phyloP scores from a whole-genome alignment of 768 basidiomycete species.

The Pleurotus eryngii region DNA sequence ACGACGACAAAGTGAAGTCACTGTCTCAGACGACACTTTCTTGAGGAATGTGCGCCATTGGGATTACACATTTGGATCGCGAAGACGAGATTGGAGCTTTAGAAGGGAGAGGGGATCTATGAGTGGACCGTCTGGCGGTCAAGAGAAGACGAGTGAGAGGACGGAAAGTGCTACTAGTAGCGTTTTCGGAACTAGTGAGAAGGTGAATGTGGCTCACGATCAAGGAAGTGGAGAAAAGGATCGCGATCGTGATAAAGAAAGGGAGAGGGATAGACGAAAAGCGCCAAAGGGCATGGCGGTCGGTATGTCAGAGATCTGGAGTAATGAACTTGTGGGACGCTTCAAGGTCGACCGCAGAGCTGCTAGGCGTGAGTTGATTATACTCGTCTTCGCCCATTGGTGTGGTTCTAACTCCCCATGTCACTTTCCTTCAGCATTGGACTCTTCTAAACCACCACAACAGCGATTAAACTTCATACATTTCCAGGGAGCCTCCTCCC shows the following conservation, averaged over 20 bases:
- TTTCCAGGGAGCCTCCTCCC: slow-evolving; percentile 46
- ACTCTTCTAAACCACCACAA: slow-evolving; percentile 57
- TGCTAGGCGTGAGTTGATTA: slow-evolving; percentile 31
- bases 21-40: slow-evolving; percentile 41
- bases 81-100: slow-evolving; percentile 57
- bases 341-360: slow-evolving; percentile 57
- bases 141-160: slow-evolving; percentile 5
- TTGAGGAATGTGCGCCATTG: slow-evolving; percentile 33
- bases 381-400: background rate
- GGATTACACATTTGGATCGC: slow-evolving; percentile 44
- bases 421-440: slow-evolving; percentile 30
- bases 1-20: slow-evolving; percentile 42
- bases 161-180: background rate
- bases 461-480: slow-evolving; percentile 66
- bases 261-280: slow-evolving; percentile 14
- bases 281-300: slow-evolving; percentile 47
- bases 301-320: slow-evolving; percentile 64
- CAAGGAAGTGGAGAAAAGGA: slow-evolving; percentile 21
- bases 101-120: slow-evolving; percentile 46
- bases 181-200: slow-evolving; percentile 2
- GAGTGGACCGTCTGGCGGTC: slow-evolving; percentile 9
- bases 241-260: slow-evolving; percentile 10
- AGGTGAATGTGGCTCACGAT: background rate
- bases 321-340: slow-evolving; percentile 56
- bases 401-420: background rate